A percentile compares a stretch with the other conserved stretches of the same genome.
Conservation (phyloP, 169 alveolate species). For the Plasmodium coatneyi region DNA sequence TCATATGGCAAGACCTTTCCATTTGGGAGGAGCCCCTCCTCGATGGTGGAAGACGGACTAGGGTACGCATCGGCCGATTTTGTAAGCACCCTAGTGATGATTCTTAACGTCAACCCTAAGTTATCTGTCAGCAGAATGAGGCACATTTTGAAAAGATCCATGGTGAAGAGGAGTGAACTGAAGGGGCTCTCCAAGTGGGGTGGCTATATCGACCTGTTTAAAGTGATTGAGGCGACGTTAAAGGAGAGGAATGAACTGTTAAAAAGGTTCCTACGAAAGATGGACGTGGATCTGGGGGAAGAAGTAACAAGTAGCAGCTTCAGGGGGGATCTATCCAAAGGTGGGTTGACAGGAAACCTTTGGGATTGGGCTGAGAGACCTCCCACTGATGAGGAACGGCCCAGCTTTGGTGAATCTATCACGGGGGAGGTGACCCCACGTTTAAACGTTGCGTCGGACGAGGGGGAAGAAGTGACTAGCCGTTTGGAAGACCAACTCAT, state of each 20-base stretch:
- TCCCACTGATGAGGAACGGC: neutral
- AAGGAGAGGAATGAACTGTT: constrained; percentile 9
- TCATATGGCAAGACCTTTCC: neutral
- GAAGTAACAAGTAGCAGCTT: neutral
- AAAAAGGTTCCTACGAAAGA: neutral
- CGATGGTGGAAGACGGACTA: neutral
- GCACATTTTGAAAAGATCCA: constrained; percentile 7
- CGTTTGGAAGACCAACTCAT: no score
- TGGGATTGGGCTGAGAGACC: neutral
- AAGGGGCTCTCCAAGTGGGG: neutral
- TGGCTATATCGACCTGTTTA: neutral
- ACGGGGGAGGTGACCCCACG: neutral
- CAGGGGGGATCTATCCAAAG: neutral
- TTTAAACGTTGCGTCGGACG: neutral
- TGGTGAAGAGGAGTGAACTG: neutral
- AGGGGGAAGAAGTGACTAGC: no score
- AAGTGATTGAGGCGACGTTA: neutral
- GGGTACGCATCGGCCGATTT: constrained; percentile 14
- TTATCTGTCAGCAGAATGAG: constrained; percentile 5
- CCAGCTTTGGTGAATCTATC: neutral
- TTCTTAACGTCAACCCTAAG: constrained; percentile 3
- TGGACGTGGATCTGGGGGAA: neutral
- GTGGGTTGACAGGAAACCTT: neutral
- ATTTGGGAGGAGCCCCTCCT: neutral
- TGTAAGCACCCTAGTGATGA: constrained; percentile 9